phyloP scores from a whole-genome alignment of 2,329 filamentous ascomycete genomes.

The Nemania sp. region DNA sequence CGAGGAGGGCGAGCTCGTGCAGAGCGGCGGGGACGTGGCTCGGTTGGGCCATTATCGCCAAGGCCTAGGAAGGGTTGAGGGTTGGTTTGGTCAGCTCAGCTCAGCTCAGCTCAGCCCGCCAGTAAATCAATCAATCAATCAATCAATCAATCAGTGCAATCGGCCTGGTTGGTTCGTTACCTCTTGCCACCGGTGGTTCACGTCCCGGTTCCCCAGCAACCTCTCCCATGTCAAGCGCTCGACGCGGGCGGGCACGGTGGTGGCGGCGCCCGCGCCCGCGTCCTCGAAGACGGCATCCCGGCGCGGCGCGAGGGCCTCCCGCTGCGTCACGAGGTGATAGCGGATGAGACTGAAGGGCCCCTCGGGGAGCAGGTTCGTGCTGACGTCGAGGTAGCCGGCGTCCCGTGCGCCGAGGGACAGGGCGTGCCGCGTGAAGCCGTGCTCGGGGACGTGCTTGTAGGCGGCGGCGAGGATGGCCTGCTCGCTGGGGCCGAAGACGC shows the following conservation, averaged over 20 bases:
- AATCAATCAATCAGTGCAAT: not conserved
- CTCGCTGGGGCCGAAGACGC: conserved; percentile 71
- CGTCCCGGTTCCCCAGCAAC: conserved; percentile 71
- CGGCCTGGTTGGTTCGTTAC: conserved; percentile 51
- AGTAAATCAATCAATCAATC: not conserved
- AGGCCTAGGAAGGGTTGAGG: conserved; percentile 58
- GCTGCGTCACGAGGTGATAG: conserved; percentile 73
- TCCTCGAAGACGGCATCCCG: conserved; percentile 46
- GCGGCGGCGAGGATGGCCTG: conserved; percentile 80
- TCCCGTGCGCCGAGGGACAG: conserved; percentile 80
- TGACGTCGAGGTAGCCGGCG: conserved; percentile 84
- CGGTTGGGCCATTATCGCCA: conserved; percentile 88
- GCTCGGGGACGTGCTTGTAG: conserved; percentile 73
- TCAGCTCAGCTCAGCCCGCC: too few species aligned
- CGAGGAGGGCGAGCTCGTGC: conserved; percentile 76
- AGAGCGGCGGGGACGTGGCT: conserved; percentile 76
- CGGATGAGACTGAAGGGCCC: conserved; percentile 81
- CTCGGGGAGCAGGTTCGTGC: conserved; percentile 77
- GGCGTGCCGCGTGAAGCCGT: conserved; percentile 79
- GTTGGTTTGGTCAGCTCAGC: too few species aligned
- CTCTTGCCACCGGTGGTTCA: conserved; percentile 85
- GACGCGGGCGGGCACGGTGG: conserved; percentile 59
- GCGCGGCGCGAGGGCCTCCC: conserved; percentile 59
- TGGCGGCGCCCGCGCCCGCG: conserved; percentile 30
- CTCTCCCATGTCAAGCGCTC: conserved; percentile 75